phyloP scores from a whole-genome alignment of 1,139 yeast species.

The Scheffersomyces lignicola region DNA sequence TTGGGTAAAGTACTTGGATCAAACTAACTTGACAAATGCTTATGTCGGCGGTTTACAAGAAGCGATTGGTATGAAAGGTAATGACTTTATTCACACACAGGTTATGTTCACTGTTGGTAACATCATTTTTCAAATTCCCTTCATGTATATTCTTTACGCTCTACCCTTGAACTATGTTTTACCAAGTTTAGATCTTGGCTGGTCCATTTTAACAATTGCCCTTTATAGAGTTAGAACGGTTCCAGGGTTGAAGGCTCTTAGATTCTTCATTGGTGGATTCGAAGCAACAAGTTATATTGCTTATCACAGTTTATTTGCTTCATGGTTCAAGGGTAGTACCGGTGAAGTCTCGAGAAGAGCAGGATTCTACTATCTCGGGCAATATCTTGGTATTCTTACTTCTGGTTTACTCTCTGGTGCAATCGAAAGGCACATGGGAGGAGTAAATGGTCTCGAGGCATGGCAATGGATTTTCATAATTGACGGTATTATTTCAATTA shows the following conservation, averaged over 20 bases:
- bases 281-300: slow-evolving; percentile 64
- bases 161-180: slow-evolving; percentile 56
- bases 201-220: slow-evolving; percentile 67
- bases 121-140: slow-evolving; percentile 55
- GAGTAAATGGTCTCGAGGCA: slow-evolving; percentile 51
- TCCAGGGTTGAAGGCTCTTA: slow-evolving; percentile 51
- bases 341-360: slow-evolving; percentile 62
- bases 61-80: slow-evolving; percentile 61
- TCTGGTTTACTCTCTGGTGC: slow-evolving; percentile 68
- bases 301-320: slow-evolving; percentile 60
- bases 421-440: slow-evolving; percentile 48
- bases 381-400: slow-evolving; percentile 59
- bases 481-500: slow-evolving; percentile 62
- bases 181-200: slow-evolving; percentile 59
- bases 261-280: slow-evolving; percentile 63
- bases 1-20: slow-evolving; percentile 65
- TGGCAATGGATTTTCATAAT: slow-evolving; percentile 79
- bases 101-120: slow-evolving; percentile 59
- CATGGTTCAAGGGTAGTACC: slow-evolving; percentile 53
- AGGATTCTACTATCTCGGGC: slow-evolving; percentile 61
- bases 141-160: slow-evolving; percentile 43
- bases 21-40: slow-evolving; percentile 62
- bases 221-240: slow-evolving; percentile 48
- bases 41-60: slow-evolving; percentile 66
- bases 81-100: slow-evolving; percentile 62